A percentile compares a stretch with the other conserved stretches of the same genome.
Evolutionary conservation across 2,329 filamentous ascomycete genomes (phyloP).

Genomic region (Phaeosphaeriaceae sp.): DNA sequence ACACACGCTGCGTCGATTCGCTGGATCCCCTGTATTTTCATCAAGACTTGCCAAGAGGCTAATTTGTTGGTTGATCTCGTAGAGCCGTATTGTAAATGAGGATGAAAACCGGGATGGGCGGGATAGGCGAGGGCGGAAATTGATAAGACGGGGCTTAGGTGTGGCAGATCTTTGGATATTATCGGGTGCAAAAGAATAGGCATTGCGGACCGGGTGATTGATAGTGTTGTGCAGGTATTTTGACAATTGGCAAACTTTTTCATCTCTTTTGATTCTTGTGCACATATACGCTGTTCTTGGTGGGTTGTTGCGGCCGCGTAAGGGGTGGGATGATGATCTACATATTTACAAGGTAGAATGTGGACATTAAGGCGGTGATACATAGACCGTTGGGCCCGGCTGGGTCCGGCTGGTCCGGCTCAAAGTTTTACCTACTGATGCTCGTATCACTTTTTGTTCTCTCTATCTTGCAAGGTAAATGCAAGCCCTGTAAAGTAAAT

Average conservation of each 20-base stretch:
- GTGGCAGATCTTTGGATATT: background rate
- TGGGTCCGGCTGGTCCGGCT: too few relatives aligned
- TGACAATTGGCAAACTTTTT: background rate
- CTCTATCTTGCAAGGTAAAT: too few relatives aligned
- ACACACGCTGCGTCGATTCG: too few relatives aligned
- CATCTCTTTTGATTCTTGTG: background rate
- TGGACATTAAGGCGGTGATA: background rate
- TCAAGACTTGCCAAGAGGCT: too few relatives aligned
- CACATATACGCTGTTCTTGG: background rate
- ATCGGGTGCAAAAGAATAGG: slow-evolving; percentile 7
- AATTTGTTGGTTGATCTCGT: too few relatives aligned
- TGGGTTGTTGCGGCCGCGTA: background rate
- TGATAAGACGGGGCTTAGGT: background rate
- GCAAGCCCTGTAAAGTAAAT: too few relatives aligned
- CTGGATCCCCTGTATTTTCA: too few relatives aligned
- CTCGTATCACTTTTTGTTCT: too few relatives aligned
- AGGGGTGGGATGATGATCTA: background rate
- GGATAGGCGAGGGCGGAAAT: slow-evolving; percentile 9
- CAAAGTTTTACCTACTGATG: too few relatives aligned
- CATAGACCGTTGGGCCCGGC: too few relatives aligned
- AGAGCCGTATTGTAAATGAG: background rate
- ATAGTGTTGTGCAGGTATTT: background rate
- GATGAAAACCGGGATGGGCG: background rate
- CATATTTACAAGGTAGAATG: slow-evolving; percentile 2
- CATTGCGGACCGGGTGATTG: slow-evolving; percentile 16